Evolutionary conservation across 495 filamentous ascomycete genomes (phyloP).

Genomic region (Hypoxylon trugodes): DNA sequence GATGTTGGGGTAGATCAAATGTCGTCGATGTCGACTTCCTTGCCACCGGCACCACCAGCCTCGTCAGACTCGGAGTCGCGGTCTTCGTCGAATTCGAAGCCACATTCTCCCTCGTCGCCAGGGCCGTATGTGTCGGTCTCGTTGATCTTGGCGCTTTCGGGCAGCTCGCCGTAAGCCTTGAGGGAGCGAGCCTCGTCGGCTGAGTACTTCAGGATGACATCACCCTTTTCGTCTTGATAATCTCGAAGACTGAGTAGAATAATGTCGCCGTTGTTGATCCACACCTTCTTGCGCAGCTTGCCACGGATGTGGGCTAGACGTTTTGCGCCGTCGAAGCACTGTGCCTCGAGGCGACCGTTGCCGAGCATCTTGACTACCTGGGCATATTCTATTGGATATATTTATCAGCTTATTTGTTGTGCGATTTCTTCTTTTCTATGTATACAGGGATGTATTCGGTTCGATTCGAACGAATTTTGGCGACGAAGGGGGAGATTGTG

Average conservation of each 20-base stretch:
- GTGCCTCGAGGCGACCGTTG: constrained; percentile 94
- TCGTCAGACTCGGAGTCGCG: constrained; percentile 75
- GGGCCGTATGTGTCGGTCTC: constrained; percentile 92
- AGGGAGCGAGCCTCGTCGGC: constrained; percentile 95
- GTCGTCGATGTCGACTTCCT: constrained; percentile 79
- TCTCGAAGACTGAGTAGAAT: constrained; percentile 96
- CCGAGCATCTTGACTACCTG: constrained; percentile 99
- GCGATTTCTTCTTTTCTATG: background rate
- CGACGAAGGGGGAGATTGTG: background rate
- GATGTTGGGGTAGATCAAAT: constrained; percentile 63
- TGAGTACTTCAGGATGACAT: constrained; percentile 98
- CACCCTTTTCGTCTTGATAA: constrained; percentile 99
- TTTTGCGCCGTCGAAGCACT: constrained; percentile 95
- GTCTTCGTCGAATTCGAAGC: constrained; percentile 89
- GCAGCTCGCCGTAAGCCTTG: constrained; percentile 91
- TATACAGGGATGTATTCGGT: background rate
- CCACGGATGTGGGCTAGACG: constrained; percentile 87
- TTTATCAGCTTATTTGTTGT: constrained; percentile 33
- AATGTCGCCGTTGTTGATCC: constrained; percentile 99
- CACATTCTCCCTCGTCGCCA: constrained; percentile 78
- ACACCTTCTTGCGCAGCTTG: constrained; percentile 97
- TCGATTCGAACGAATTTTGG: background rate
- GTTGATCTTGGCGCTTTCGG: constrained; percentile 99
- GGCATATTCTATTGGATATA: constrained; percentile 76
- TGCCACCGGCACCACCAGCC: constrained; percentile 63